A percentile compares a stretch with the other conserved stretches of the same genome.
Conservation (phyloP, 208 protist species). For the Crithidia mellificae region DNA sequence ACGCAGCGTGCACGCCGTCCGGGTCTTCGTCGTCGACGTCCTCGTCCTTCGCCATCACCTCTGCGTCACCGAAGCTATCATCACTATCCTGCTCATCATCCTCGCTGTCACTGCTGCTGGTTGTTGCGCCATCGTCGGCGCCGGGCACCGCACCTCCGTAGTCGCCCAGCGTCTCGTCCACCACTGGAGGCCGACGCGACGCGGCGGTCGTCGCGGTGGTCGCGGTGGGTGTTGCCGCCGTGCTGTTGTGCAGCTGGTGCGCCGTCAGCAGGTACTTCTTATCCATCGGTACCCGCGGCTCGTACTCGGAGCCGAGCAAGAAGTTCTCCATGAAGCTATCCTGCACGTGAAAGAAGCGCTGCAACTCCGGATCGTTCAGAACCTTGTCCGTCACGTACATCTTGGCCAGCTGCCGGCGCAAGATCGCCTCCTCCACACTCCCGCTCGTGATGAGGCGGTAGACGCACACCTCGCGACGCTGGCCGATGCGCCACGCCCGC, state of each 20-base stretch:
- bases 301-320: conserved; percentile 85
- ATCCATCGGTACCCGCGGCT: conserved; percentile 46
- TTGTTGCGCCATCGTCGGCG: conserved; percentile 6
- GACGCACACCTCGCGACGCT: conserved; percentile 94
- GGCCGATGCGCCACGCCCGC: conserved; percentile 97
- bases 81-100: too few relatives aligned
- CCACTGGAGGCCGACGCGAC: conserved; percentile 3
- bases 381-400: conserved; percentile 96
- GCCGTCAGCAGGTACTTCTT: conserved; percentile 62
- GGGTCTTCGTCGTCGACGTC: background rate
- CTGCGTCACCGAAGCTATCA: too few relatives aligned
- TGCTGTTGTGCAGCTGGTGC: conserved; percentile 32
- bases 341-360: conserved; percentile 92
- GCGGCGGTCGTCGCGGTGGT: background rate
- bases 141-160: conserved; percentile 23
- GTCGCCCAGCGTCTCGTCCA: conserved; percentile 16
- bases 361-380: conserved; percentile 94
- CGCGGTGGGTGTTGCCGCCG: background rate
- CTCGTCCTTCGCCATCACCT: too few relatives aligned
- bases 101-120: background rate
- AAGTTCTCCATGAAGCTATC: conserved; percentile 91
- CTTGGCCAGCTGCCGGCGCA: conserved; percentile 96
- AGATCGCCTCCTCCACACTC: conserved; percentile 99
- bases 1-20: too few relatives aligned
- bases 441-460: conserved; percentile 97